Evolutionary conservation across 441 rosid species (phyloP), one percentile per base, ranked within the genome.

Genomic region (Theobroma grandiflorum): DNA sequence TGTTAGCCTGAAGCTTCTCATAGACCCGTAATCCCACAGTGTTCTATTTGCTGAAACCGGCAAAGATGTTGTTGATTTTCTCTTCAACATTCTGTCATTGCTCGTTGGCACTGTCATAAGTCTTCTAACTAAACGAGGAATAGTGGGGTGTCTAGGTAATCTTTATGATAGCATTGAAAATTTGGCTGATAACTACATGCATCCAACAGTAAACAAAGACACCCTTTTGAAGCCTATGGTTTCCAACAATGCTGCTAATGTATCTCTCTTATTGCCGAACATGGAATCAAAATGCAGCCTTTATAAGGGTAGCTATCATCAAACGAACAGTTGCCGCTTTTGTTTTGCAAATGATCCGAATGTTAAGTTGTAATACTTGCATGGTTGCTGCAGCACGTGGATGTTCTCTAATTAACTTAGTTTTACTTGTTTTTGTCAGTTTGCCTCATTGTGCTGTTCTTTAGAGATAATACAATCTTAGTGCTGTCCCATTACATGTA

Each of bases 1-100:
- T 2, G 65, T 78, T 8, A 84, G 50, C 4, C 16, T 85, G 70
- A 82, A 78, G 64, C 84, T 81, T 45, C 45, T 80, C 5, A 14
- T 84, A 2, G 85, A 83, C 37, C 63, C 18, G 5, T 59, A 61
- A 12, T 40, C 4, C 4, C 2, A 53, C 2, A 84, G 66, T 57
- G 85, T 85, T 8, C 38, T 86, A 1, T 86, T 77, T 11, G 88
- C 85, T 0, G 83, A 88, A 57, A 81, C 87, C 0, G 71, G 77
- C 0, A 84, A 86, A 33, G 82, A 80, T 26, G 79, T n/a, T n/a
- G n/a, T 84, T 0, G 83, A 86, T 50, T 86, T 81, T 62, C 71
- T 86, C 18, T 79, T 82, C 14, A 77, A 75, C 68, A 26, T 86
- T 1, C 55, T 79, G 2, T 22, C 69, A 4, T 16, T 88, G 73